phyloP scores from a whole-genome alignment of 192 early-diverging fungal species.

The Blastocladiella britannica region DNA sequence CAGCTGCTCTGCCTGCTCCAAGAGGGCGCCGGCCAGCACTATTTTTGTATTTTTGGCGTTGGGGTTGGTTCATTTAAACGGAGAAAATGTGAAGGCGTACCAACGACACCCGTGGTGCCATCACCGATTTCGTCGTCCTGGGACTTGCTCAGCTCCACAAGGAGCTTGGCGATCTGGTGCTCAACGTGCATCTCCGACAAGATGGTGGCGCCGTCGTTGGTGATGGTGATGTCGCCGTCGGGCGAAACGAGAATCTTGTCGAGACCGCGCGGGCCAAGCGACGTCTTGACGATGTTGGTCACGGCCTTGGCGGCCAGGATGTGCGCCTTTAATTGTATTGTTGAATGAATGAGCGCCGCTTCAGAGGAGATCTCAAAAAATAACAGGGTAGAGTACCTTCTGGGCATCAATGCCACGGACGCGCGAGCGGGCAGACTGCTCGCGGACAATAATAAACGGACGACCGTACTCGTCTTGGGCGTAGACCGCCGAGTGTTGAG shows the following conservation, averaged over 20 bases:
- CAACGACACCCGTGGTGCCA: constrained; percentile 97
- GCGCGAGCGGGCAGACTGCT: constrained; percentile 81
- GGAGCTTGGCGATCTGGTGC: constrained; percentile 94
- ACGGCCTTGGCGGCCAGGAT: constrained; percentile 96
- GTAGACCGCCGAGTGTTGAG: constrained; percentile 39
- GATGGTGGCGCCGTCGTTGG: constrained; percentile 99
- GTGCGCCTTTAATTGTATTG: constrained; percentile 47
- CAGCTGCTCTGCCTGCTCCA: constrained; percentile 90
- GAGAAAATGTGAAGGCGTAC: constrained; percentile 14
- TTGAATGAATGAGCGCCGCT: neutral
- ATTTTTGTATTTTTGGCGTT: neutral
- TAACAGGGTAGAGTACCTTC: constrained; percentile 43
- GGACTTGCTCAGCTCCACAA: constrained; percentile 90
- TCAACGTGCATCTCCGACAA: constrained; percentile 93
- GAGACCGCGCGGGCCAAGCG: constrained; percentile 90
- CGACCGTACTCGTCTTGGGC: constrained; percentile 92
- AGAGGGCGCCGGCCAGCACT: constrained; percentile 91
- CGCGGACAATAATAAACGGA: constrained; percentile 95
- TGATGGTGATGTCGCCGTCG: constrained; percentile 97
- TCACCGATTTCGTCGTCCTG: constrained; percentile 99
- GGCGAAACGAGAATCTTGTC: constrained; percentile 99
- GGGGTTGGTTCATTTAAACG: neutral
- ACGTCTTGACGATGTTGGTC: constrained; percentile 91
- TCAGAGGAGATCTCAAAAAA: neutral
- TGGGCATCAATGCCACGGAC: constrained; percentile 82